A percentile compares a stretch with the other conserved stretches of the same genome.
These are phyloP conservation scores for Phytophthora melonis DNA, from an alignment of 352 stramenopile species.

Conservation along the genomic window DNA sequence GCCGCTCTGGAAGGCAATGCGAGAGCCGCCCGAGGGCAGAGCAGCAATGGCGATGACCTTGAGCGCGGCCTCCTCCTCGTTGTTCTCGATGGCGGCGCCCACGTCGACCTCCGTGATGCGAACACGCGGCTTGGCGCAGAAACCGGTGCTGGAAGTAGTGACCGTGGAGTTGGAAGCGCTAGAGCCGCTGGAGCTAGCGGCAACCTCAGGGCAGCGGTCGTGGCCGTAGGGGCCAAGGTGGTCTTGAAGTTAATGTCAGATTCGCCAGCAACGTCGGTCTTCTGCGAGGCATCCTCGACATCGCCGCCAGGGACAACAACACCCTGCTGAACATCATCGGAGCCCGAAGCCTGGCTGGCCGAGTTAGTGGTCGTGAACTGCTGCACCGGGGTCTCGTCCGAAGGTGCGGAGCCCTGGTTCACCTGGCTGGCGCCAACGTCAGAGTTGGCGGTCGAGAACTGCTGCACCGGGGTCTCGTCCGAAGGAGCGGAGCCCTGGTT, in stretches of 20 bases:
- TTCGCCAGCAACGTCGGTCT: constrained; percentile 17
- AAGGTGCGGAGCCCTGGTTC: neutral
- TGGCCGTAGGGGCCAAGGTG: constrained; percentile 12
- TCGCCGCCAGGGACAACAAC: constrained; percentile 14
- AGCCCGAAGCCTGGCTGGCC: constrained; percentile 7
- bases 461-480: neutral
- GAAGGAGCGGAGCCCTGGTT: constrained; percentile 1
- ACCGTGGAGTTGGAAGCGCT: constrained; percentile 16
- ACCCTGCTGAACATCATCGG: constrained; percentile 22
- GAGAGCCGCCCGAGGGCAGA: constrained; percentile 50
- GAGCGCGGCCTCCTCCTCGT: constrained; percentile 58
- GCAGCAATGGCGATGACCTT: constrained; percentile 56
- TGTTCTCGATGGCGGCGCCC: constrained; percentile 36
- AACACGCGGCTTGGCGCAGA: constrained; percentile 50
- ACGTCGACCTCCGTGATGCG: constrained; percentile 53
- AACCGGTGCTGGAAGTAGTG: constrained; percentile 33
- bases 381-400: neutral
- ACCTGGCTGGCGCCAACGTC: constrained; percentile 18
- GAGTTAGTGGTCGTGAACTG: constrained; percentile 11
- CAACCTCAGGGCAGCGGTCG: constrained; percentile 2
- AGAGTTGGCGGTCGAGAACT: constrained; percentile 15
- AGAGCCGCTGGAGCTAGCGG: constrained; percentile 15
- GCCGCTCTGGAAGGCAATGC: constrained; percentile 60
- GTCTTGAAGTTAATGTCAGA: constrained; percentile 15
- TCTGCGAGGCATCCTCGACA: neutral